Evolutionary conservation across 1,284 basidiomycete species (phyloP).

Genomic region (Pulveroboletus sp.): DNA sequence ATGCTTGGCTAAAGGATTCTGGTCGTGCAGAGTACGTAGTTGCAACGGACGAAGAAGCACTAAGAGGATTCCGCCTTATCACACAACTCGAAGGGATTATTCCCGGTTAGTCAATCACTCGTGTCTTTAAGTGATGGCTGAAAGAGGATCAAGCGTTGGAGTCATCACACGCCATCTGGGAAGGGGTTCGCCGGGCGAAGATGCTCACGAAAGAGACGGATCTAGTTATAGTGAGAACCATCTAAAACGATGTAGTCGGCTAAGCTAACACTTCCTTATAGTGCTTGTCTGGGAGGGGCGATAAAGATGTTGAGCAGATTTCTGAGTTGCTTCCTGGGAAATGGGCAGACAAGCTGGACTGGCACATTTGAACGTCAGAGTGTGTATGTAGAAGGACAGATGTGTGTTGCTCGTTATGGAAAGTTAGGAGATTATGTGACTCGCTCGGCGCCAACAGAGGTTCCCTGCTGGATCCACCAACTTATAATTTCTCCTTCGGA

Average conservation of each 20-base stretch:
- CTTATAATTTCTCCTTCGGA: not conserved
- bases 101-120: not conserved
- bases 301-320: constrained; percentile 8
- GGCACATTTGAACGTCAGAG: constrained; percentile 42
- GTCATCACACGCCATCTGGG: not conserved
- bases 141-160: not conserved
- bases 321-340: not conserved
- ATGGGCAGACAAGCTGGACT: constrained; percentile 2
- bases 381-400: not conserved
- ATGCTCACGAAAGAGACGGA: not conserved
- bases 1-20: not conserved
- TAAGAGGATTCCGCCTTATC: not conserved
- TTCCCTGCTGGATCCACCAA: not conserved
- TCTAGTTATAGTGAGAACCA: constrained; percentile 1
- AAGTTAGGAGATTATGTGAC: constrained; percentile 18
- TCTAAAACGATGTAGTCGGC: constrained; percentile 1
- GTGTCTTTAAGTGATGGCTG: not conserved
- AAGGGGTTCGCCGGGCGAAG: constrained; percentile 3
- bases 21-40: constrained; percentile 4
- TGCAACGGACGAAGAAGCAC: constrained; percentile 5
- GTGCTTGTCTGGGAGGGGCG: constrained; percentile 5
- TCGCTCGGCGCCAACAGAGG: constrained; percentile 1
- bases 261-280: constrained; percentile 12
- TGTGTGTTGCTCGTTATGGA: constrained; percentile 19
- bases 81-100: constrained; percentile 9